Evolutionary conservation across 2,329 filamentous ascomycete species (phyloP).

Genomic region (Aspergillus aculeatus): DNA sequence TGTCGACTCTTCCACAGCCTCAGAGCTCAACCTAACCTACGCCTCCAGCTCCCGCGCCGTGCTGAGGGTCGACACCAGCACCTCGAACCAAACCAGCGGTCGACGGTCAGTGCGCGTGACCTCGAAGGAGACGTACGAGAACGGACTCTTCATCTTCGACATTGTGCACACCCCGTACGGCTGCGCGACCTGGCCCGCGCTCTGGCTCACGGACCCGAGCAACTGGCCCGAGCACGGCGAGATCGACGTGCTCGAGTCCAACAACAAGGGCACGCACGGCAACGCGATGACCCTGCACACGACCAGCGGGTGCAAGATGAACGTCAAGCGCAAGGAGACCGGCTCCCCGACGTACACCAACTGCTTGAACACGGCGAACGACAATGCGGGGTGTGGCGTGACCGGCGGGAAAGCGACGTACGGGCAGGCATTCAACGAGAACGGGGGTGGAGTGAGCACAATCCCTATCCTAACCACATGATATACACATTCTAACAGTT

Average conservation of each 20-base stretch:
- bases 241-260: slow-evolving; percentile 62
- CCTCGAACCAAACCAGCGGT: slow-evolving; percentile 58
- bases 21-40: slow-evolving; percentile 58
- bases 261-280: slow-evolving; percentile 55
- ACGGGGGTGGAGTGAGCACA: slow-evolving; percentile 51
- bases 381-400: slow-evolving; percentile 61
- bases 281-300: slow-evolving; percentile 64
- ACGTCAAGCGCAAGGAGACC: slow-evolving; percentile 55
- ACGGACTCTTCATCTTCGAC: slow-evolving; percentile 68
- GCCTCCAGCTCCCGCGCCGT: slow-evolving; percentile 55
- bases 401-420: slow-evolving; percentile 45
- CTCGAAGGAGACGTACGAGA: slow-evolving; percentile 59
- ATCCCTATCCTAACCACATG: too few relatives aligned
- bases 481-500: not conserved
- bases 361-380: slow-evolving; percentile 54
- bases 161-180: slow-evolving; percentile 63
- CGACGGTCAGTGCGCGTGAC: slow-evolving; percentile 64
- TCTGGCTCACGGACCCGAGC: slow-evolving; percentile 62
- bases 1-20: slow-evolving; percentile 39
- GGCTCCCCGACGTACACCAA: slow-evolving; percentile 46
- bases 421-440: slow-evolving; percentile 54
- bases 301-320: slow-evolving; percentile 52
- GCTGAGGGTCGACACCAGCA: slow-evolving; percentile 61
- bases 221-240: slow-evolving; percentile 66
- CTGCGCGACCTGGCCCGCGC: slow-evolving; percentile 64